Evolutionary conservation across 345 rosid genomes (phyloP).

Genomic region (Bretschneidera sinensis): DNA sequence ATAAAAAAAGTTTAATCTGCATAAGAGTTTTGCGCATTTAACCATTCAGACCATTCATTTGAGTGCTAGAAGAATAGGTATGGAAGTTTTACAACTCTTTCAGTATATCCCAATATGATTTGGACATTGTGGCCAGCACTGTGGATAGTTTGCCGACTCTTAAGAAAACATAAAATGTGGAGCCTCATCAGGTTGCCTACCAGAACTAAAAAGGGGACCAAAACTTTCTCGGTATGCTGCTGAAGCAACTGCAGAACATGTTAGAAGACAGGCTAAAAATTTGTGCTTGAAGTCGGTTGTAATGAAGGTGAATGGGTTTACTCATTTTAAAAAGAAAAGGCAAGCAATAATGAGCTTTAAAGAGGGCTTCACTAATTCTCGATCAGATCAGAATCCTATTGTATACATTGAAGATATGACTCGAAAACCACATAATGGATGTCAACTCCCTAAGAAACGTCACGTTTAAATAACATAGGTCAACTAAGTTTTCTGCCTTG

Average conservation of each 20-base stretch:
- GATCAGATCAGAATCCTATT: slow-evolving; percentile 47
- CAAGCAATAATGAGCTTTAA: slow-evolving; percentile 73
- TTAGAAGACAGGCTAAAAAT: slow-evolving; percentile 56
- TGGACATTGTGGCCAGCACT: too few relatives aligned
- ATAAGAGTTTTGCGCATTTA: too few relatives aligned
- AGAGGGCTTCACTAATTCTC: slow-evolving; percentile 58
- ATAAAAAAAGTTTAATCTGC: too few relatives aligned
- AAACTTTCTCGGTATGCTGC: slow-evolving; percentile 65
- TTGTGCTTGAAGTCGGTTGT: slow-evolving; percentile 81
- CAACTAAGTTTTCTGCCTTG: too few relatives aligned
- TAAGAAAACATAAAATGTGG: slow-evolving; percentile 60
- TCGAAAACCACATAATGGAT: slow-evolving; percentile 81
- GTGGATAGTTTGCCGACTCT: too few relatives aligned
- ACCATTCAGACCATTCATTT: too few relatives aligned
- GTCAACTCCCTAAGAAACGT: slow-evolving; percentile 77
- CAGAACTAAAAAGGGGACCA: slow-evolving; percentile 53
- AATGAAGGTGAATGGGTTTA: slow-evolving; percentile 75
- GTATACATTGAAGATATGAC: slow-evolving; percentile 80
- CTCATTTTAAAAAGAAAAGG: slow-evolving; percentile 72
- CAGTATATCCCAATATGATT: too few relatives aligned
- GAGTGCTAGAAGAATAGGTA: too few relatives aligned
- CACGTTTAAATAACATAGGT: slow-evolving; percentile 31
- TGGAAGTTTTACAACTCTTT: too few relatives aligned
- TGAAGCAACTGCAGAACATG: slow-evolving; percentile 86
- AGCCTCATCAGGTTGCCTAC: slow-evolving; percentile 55